Evolutionary conservation across 75 land plant species (phyloP).

Genomic region (Sequoiadendron giganteum): DNA sequence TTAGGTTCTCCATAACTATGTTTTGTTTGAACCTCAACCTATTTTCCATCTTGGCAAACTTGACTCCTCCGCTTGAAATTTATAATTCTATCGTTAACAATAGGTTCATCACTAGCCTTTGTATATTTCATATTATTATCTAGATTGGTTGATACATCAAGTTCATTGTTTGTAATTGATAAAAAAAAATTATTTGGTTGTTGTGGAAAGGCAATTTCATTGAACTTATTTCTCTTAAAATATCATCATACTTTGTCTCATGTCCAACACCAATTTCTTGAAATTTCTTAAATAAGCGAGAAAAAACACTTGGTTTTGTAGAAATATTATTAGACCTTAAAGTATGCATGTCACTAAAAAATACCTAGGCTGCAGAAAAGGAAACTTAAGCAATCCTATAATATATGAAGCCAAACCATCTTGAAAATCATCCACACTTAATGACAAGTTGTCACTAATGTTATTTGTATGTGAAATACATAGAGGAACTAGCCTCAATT

Average conservation of each 20-base stretch:
- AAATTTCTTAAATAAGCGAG: constrained; percentile 29
- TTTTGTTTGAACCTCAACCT: neutral
- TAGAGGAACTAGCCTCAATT: neutral
- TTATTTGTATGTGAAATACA: neutral
- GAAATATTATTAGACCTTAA: no score
- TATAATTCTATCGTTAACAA: neutral
- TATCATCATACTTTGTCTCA: neutral
- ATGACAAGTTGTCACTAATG: neutral
- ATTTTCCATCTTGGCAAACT: neutral
- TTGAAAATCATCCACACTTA: neutral
- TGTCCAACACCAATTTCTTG: neutral
- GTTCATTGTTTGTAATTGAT: neutral
- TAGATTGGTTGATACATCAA: neutral
- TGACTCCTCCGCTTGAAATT: constrained; percentile 41
- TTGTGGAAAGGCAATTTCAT: constrained; percentile 9
- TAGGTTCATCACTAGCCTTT: neutral
- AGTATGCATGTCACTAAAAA: neutral
- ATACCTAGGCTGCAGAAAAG: neutral
- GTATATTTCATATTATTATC: neutral
- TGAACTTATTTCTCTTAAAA: constrained; percentile 14
- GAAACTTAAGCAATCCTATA: neutral
- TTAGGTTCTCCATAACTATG: neutral
- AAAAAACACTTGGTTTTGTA: constrained; percentile 32
- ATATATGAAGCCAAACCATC: neutral
- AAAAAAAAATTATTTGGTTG: neutral